Evolutionary conservation across 1,284 basidiomycete genomes (phyloP), one percentile per base, ranked within the genome.

Genomic region (Coriolopsis trogii): DNA sequence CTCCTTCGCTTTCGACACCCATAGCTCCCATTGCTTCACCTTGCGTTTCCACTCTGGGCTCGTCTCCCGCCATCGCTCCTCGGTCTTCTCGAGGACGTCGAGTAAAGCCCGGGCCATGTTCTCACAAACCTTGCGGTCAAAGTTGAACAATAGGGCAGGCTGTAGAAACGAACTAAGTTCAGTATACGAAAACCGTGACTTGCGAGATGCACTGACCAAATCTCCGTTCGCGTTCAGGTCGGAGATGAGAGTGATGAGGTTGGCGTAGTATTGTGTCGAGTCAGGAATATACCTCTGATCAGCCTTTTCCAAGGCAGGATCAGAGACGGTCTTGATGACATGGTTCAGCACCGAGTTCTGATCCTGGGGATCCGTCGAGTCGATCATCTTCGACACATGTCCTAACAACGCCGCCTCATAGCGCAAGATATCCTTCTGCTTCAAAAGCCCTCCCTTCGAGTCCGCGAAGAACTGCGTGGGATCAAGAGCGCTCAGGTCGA

Each of bases 131-230:
- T 71, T 68, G 21, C 85, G 77, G 57, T 86, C 82, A 59, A 89
- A 86, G 51, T 74, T 77, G 71, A 89, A 89, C 18, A 88, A 62
- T 6, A 89, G 77, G 0, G 84, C 86, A 3, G 85, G 85, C 80
- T 50, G 29, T 15, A 18, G 6, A 37, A 46, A 43, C 29, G 24
- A 24, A 16, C 15, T 8, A 21, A n/a, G n/a, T n/a, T n/a, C n/a
- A n/a, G n/a, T n/a, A n/a, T n/a, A n/a, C n/a, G n/a, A n/a, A n/a
- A n/a, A n/a, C n/a, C n/a, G n/a, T n/a, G n/a, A n/a, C n/a, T n/a
- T n/a, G n/a, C n/a, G n/a, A n/a, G n/a, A n/a, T n/a, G n/a, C 8
- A 34, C 83, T 60, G 57, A 86, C 85, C 34, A 87, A 68, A 50
- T 82, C 73, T 2, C 73, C 75, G 34, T 63, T 67, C 1, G 62